phyloP scores from a whole-genome alignment of 2,329 filamentous ascomycete species.

The Tympanopsis confertula region DNA sequence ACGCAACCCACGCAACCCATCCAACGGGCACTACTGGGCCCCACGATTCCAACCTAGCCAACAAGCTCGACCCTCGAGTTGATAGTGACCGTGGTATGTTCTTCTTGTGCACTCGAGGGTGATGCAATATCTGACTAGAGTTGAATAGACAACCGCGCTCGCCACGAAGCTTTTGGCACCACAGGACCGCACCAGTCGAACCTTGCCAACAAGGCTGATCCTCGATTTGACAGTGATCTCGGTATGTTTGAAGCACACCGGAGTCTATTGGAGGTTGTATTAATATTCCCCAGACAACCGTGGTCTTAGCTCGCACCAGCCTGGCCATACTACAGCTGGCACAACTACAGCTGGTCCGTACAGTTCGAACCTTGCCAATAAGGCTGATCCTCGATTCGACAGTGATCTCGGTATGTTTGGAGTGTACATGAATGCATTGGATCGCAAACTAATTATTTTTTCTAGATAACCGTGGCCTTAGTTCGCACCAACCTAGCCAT shows the following conservation, averaged over 20 bases:
- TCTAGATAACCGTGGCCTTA: background rate
- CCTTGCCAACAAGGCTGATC: background rate
- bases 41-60: background rate
- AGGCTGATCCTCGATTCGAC: background rate
- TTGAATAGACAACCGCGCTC: background rate
- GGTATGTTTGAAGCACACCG: too few relatives aligned
- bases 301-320: too few relatives aligned
- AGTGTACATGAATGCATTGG: background rate
- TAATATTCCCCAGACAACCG: too few relatives aligned
- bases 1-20: too few relatives aligned
- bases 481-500: too few relatives aligned
- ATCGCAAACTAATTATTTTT: background rate
- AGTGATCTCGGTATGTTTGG: background rate
- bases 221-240: background rate
- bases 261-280: too few relatives aligned
- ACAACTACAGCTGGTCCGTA: background rate
- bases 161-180: background rate
- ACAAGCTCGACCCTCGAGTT: background rate
- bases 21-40: background rate
- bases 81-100: background rate
- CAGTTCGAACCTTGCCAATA: background rate
- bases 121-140: background rate
- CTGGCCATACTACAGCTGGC: too few relatives aligned
- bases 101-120: too few relatives aligned
- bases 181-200: background rate